Percentiles rank a stretch among this genome's conserved stretches.
Evolutionary conservation across 176 grass and related monocot genomes (phyloP).

Genomic region (Dactylis glomerata): DNA sequence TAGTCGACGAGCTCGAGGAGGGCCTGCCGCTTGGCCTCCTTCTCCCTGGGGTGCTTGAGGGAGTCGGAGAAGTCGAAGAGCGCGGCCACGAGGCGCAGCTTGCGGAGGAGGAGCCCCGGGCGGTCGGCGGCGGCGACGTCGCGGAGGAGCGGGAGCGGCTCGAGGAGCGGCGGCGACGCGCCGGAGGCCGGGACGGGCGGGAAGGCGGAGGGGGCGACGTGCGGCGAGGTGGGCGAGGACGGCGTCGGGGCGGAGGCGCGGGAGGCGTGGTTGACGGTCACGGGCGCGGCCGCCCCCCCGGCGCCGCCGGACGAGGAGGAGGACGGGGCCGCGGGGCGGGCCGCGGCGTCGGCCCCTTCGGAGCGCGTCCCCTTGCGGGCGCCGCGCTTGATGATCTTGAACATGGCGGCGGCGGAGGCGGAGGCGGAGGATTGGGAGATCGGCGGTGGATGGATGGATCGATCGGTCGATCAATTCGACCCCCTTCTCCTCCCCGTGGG

Average conservation of each 20-base stretch:
- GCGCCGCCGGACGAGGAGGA: slow-evolving; percentile 38
- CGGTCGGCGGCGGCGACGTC: slow-evolving; percentile 70
- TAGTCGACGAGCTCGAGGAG: slow-evolving; percentile 87
- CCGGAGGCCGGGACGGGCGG: not conserved
- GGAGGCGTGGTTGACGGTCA: slow-evolving; percentile 80
- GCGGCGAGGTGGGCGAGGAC: slow-evolving; percentile 40
- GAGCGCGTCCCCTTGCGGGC: slow-evolving; percentile 56
- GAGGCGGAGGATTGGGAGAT: slow-evolving; percentile 16
- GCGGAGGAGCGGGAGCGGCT: slow-evolving; percentile 71
- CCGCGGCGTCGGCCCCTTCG: slow-evolving; percentile 38
- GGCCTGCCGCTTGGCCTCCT: slow-evolving; percentile 84
- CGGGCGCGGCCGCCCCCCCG: slow-evolving; percentile 32
- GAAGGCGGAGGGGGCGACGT: slow-evolving; percentile 20
- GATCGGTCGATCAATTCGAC: slow-evolving; percentile 19
- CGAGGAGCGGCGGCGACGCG: slow-evolving; percentile 50
- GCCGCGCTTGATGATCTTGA: slow-evolving; percentile 88
- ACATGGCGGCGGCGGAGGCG: slow-evolving; percentile 40
- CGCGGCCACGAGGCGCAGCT: slow-evolving; percentile 75
- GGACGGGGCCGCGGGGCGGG: slow-evolving; percentile 28
- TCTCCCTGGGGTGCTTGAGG: slow-evolving; percentile 65
- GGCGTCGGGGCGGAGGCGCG: slow-evolving; percentile 43
- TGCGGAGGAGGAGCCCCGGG: slow-evolving; percentile 61
- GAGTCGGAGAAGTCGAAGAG: slow-evolving; percentile 77
- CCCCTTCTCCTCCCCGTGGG: not conserved
- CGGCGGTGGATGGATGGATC: slow-evolving; percentile 31